Base-by-base conservation (phyloP, 1,139 yeast genomes). In the Debaryomycetaceae sp. region DNA sequence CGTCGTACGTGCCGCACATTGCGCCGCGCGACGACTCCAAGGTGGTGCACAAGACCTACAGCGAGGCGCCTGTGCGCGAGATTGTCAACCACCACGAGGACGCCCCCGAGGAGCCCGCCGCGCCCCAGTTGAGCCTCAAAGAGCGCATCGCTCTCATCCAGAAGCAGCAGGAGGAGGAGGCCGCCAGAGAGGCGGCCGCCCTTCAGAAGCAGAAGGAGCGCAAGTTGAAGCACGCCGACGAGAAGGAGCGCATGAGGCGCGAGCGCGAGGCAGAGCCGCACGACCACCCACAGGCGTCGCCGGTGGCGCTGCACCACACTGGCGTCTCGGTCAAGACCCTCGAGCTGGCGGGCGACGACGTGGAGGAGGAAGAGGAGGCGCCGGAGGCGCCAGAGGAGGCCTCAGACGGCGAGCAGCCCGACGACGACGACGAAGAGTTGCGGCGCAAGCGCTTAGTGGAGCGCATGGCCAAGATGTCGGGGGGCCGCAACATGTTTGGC, bases 401-500 rank as follows among this genome's bases (percentile, higher is more conserved):
- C 15, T 44, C 38, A 2, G 57, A 42, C 2, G 58, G 40, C 3
- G 54, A 40, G 3, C 53, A 43, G n/a, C 58, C 49, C 5, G 62
- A 53, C 1, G 61, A 72, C 27, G 89, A 81, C 27, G 82, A 79
- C 29, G 97, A 88, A 51, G 96, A 86, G 43, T 67, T 81, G 12
- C 76, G 82, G 39, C 75, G 94, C 47, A 73, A 83, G 36, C 86
- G 80, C 11, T 67, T 91, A 35, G 81, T 95, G 20, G 96, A 85
- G 44, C 75, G 97, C 43, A 91, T 91, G 96, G 98, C 99, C 13
- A 86, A 83, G 46, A 73, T 93, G 16, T 84, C 97, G 0, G 89
- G 89, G 12, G 96, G 95, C 10, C 81, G 94, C 51, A 93, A 93
- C 34, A 82, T 83, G 83, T 75, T 77, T 58, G 91, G 91, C 22